Percentiles rank a stretch among this genome's conserved stretches.
Conservation (phyloP, 768 basidiomycete genomes). For the Cytidiella melzeri region DNA sequence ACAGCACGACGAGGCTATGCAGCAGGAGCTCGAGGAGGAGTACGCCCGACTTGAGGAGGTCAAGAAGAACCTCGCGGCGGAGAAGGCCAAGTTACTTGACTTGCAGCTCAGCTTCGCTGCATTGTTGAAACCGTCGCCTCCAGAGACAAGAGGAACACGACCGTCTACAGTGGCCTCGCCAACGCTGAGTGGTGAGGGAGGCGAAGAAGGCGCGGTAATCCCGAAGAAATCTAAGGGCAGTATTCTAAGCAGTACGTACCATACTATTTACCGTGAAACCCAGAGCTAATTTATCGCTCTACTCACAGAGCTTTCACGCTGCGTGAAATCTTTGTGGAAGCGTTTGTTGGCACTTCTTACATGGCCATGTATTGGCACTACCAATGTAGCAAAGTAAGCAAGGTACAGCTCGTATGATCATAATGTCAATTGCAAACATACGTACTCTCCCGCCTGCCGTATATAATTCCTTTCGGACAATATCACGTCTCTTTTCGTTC, state of each 20-base stretch:
- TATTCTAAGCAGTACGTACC: background rate
- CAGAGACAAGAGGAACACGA: background rate
- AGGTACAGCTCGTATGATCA: background rate
- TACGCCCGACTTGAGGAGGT: background rate
- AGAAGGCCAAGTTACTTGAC: conserved; percentile 7
- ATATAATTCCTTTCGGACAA: background rate
- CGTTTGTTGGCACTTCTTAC: background rate
- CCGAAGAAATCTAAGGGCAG: background rate
- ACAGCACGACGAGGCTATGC: conserved; percentile 12
- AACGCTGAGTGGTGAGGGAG: background rate
- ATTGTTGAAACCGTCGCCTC: background rate
- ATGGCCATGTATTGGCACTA: background rate
- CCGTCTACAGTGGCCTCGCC: background rate
- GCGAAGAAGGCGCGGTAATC: background rate
- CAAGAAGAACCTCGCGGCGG: conserved; percentile 6
- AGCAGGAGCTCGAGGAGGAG: conserved; percentile 11
- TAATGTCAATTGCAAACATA: background rate
- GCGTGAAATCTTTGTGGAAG: background rate
- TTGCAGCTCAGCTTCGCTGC: conserved; percentile 3
- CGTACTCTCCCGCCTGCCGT: background rate
- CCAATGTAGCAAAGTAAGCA: background rate
- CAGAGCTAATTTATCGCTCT: background rate
- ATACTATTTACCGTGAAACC: background rate
- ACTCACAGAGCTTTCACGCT: background rate
- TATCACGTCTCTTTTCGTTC: background rate